Evolutionary conservation across 1,284 basidiomycete species (phyloP).

Genomic region (Pholiota adiposa): DNA sequence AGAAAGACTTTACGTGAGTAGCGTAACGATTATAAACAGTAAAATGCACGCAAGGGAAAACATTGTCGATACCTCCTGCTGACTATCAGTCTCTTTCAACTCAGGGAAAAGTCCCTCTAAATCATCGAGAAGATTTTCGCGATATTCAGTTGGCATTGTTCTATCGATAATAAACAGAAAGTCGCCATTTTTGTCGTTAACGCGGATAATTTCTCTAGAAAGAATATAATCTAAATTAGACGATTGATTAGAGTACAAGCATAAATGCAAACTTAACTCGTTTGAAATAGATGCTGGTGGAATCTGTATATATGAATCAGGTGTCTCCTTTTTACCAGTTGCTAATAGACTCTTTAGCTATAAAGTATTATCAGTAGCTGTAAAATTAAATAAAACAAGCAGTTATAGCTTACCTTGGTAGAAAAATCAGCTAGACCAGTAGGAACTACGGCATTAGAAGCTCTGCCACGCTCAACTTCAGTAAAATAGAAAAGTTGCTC

Average conservation of each 20-base stretch:
- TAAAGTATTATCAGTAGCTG: neutral
- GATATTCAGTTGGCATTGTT: neutral
- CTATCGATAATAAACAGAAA: neutral
- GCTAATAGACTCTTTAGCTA: neutral
- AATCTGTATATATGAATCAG: neutral
- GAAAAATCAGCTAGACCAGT: neutral
- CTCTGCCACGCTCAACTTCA: neutral
- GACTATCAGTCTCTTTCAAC: neutral
- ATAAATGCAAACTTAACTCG: neutral
- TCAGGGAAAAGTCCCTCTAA: neutral
- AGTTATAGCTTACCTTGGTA: neutral
- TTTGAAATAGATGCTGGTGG: neutral
- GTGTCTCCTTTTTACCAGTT: neutral
- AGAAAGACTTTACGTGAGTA: neutral
- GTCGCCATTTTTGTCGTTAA: neutral
- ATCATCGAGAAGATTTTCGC: neutral
- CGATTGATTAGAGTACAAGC: neutral
- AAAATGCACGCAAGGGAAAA: conserved; percentile 2
- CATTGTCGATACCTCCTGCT: conserved; percentile 3
- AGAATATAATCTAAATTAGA: neutral
- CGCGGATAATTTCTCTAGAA: neutral
- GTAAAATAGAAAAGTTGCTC: neutral
- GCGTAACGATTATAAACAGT: conserved; percentile 3
- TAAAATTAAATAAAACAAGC: neutral
- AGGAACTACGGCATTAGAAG: neutral